These are phyloP conservation scores for Daldinia eschscholtzii DNA, from an alignment of 2,329 filamentous ascomycete species.

Conservation along the genomic window DNA sequence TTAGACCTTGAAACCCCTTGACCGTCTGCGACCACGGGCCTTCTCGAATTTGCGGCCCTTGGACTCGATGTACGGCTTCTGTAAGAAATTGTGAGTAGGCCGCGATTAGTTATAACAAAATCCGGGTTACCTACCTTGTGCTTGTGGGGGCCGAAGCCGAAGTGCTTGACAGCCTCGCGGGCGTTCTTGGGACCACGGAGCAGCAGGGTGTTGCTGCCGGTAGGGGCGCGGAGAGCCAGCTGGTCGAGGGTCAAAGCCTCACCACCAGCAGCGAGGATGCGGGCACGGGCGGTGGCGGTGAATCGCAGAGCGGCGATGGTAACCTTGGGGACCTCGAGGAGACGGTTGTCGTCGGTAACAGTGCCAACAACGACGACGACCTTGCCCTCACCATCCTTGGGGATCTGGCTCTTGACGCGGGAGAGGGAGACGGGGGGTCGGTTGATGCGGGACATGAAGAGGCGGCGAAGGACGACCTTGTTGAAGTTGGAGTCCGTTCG, in stretches of 20 bases:
- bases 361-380: conserved; percentile 95
- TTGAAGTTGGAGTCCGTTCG: conserved; percentile 98
- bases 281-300: conserved; percentile 93
- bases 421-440: conserved; percentile 94
- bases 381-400: conserved; percentile 78
- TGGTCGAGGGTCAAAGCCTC: conserved; percentile 97
- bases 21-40: conserved; percentile 98
- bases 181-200: conserved; percentile 98
- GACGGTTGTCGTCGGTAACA: conserved; percentile 97
- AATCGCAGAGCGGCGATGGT: conserved; percentile 95
- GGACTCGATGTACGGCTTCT: conserved; percentile 97
- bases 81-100: conserved; percentile 41
- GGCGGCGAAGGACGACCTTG: conserved; percentile 96
- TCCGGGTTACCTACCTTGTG: conserved; percentile 79
- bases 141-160: conserved; percentile 97
- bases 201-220: conserved; percentile 95
- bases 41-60: conserved; percentile 99
- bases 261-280: conserved; percentile 93
- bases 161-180: conserved; percentile 98
- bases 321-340: conserved; percentile 90
- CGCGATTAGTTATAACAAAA: background rate
- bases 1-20: conserved; percentile 99
- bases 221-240: conserved; percentile 94
- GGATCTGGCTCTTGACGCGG: conserved; percentile 81
- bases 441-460: conserved; percentile 99